phyloP scores from a whole-genome alignment of 2,329 filamentous ascomycete species.

The Calonectria naviculata region DNA sequence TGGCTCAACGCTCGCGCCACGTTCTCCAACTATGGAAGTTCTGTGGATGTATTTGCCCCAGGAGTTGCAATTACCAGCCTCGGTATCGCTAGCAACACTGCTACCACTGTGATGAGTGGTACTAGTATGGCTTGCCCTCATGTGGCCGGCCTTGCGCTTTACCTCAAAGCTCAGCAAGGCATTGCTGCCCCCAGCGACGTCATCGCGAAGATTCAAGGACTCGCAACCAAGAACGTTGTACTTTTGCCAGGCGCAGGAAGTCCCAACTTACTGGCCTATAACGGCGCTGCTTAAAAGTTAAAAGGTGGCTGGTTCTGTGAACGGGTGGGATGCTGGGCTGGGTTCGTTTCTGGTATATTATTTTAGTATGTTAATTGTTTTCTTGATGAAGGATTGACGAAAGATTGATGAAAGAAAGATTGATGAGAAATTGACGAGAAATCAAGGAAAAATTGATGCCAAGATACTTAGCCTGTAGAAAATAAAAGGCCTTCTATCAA shows the following conservation, averaged over 20 bases:
- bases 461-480: too few species aligned
- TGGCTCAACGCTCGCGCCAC: not conserved
- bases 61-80: slow-evolving; percentile 1
- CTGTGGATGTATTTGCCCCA: slow-evolving; percentile 20
- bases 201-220: not conserved
- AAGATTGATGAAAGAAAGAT: too few species aligned
- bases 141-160: slow-evolving; percentile 70
- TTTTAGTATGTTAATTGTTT: not conserved
- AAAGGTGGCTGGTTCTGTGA: not conserved
- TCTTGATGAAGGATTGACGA: too few species aligned
- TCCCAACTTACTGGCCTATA: not conserved
- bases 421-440: too few species aligned
- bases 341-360: not conserved
- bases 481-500: too few species aligned
- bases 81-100: not conserved
- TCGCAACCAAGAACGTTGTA: not conserved
- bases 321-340: not conserved
- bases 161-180: slow-evolving; percentile 41
- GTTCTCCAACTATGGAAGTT: slow-evolving; percentile 12
- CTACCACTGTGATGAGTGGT: slow-evolving; percentile 1
- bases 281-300: not conserved
- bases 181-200: not conserved
- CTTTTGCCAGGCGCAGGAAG: not conserved
- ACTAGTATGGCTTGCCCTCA: slow-evolving; percentile 62
- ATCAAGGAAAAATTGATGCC: too few species aligned